phyloP scores from a whole-genome alignment of 768 basidiomycete genomes.

The Auriscalpium orientale region DNA sequence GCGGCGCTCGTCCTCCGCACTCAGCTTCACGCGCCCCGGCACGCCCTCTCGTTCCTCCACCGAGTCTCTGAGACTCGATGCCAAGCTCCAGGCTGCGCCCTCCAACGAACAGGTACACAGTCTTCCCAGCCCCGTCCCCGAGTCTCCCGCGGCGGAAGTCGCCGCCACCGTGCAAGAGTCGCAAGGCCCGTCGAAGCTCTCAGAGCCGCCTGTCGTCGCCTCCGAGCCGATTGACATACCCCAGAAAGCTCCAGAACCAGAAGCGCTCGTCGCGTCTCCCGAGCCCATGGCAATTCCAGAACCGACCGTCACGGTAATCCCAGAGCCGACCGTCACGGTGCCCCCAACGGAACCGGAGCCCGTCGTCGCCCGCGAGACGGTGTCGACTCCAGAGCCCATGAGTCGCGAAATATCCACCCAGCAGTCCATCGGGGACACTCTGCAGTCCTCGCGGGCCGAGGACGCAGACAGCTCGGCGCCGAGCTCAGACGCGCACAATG shows the following conservation, averaged over 20 bases:
- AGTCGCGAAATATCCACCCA: too few relatives aligned
- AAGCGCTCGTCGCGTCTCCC: not conserved
- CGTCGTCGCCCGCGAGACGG: too few relatives aligned
- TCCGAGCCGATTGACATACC: conserved; percentile 4
- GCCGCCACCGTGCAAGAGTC: conserved; percentile 11
- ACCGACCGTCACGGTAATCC: too few relatives aligned
- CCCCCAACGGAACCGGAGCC: too few relatives aligned
- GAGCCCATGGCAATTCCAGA: not conserved
- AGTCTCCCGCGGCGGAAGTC: conserved; percentile 49
- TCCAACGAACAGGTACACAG: conserved; percentile 11
- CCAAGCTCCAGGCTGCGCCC: conserved; percentile 23
- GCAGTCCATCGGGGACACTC: not conserved
- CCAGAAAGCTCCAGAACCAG: not conserved
- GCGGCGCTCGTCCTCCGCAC: conserved; percentile 12
- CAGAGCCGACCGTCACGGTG: too few relatives aligned
- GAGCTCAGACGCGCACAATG: not conserved
- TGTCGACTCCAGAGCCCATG: too few relatives aligned
- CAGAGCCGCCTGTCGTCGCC: conserved; percentile 9
- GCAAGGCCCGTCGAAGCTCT: conserved; percentile 21
- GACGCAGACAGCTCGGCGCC: not conserved
- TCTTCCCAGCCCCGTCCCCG: conserved; percentile 58
- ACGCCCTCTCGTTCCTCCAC: conserved; percentile 10
- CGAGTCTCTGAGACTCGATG: conserved; percentile 26
- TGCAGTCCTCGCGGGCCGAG: not conserved
- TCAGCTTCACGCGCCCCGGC: conserved; percentile 7